phyloP scores from a whole-genome alignment of 2,329 filamentous ascomycete species.

The Zymoseptoria crescenta region DNA sequence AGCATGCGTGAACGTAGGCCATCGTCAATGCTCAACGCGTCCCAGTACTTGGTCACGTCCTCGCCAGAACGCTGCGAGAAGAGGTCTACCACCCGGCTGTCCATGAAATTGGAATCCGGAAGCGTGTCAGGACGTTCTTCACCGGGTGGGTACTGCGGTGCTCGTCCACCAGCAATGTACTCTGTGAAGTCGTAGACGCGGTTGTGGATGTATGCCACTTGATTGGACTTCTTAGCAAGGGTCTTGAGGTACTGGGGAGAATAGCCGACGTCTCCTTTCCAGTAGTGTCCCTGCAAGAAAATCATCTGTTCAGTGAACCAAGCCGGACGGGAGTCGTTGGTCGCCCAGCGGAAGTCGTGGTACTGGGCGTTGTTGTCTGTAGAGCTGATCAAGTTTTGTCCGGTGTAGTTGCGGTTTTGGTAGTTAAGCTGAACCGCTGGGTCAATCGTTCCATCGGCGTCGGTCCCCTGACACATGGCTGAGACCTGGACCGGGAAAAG shows the following conservation, averaged over 20 bases:
- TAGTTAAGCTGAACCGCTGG: slow-evolving; percentile 78
- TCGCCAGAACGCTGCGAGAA: slow-evolving; percentile 69
- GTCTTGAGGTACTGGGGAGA: slow-evolving; percentile 67
- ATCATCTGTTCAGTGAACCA: slow-evolving; percentile 91
- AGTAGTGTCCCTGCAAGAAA: slow-evolving; percentile 67
- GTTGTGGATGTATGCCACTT: slow-evolving; percentile 69
- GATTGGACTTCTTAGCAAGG: slow-evolving; percentile 44
- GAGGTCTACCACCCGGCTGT: slow-evolving; percentile 60
- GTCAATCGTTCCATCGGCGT: slow-evolving; percentile 58
- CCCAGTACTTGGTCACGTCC: slow-evolving; percentile 79
- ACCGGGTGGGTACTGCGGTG: slow-evolving; percentile 50
- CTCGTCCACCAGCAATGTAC: slow-evolving; percentile 70
- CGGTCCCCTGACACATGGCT: slow-evolving; percentile 73
- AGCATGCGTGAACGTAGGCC: slow-evolving; percentile 60
- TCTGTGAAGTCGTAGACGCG: slow-evolving; percentile 84
- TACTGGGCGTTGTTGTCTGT: slow-evolving; percentile 70
- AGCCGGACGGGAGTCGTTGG: slow-evolving; percentile 72
- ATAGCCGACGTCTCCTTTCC: slow-evolving; percentile 82
- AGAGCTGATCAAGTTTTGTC: slow-evolving; percentile 55
- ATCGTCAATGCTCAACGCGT: slow-evolving; percentile 54
- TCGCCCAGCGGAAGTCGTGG: slow-evolving; percentile 86
- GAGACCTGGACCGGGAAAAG: slow-evolving; percentile 94
- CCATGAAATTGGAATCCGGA: slow-evolving; percentile 70
- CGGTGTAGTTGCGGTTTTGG: slow-evolving; percentile 65
- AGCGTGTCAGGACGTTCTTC: slow-evolving; percentile 40